Conservation (phyloP, 2,329 filamentous ascomycete genomes). For the Tolypocladium pustulatum region DNA sequence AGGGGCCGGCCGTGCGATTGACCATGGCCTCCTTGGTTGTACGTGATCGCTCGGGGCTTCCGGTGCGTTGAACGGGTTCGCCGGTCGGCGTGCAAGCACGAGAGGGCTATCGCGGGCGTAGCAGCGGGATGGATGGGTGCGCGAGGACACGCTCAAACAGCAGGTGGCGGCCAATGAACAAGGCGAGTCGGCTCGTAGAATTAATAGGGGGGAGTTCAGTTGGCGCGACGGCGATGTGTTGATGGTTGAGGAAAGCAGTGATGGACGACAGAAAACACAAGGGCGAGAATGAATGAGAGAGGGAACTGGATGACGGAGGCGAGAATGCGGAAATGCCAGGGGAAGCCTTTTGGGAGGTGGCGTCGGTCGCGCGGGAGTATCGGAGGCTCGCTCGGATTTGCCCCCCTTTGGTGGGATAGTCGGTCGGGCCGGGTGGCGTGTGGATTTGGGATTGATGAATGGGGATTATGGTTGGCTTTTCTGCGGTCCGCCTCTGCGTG, state of each 20-base stretch:
- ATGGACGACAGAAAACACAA: background rate
- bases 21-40: slow-evolving; percentile 20
- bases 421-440: background rate
- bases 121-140: background rate
- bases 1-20: slow-evolving; percentile 21
- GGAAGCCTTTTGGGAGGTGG: background rate
- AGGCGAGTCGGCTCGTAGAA: background rate
- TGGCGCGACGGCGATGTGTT: background rate
- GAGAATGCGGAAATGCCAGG: background rate
- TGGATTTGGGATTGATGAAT: background rate
- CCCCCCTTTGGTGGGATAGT: no score
- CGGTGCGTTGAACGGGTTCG: background rate
- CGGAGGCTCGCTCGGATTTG: slow-evolving; percentile 8
- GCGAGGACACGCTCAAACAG: background rate
- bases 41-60: background rate
- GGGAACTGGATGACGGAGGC: background rate
- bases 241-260: background rate
- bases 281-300: background rate
- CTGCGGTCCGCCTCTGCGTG: background rate
- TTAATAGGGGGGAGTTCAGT: no score
- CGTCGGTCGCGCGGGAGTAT: slow-evolving; percentile 4
- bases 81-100: background rate
- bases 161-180: background rate
- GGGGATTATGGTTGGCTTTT: no score
- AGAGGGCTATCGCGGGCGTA: background rate